Evolutionary conservation across 345 rosid species (phyloP).

Genomic region (Bruguiera parviflora): DNA sequence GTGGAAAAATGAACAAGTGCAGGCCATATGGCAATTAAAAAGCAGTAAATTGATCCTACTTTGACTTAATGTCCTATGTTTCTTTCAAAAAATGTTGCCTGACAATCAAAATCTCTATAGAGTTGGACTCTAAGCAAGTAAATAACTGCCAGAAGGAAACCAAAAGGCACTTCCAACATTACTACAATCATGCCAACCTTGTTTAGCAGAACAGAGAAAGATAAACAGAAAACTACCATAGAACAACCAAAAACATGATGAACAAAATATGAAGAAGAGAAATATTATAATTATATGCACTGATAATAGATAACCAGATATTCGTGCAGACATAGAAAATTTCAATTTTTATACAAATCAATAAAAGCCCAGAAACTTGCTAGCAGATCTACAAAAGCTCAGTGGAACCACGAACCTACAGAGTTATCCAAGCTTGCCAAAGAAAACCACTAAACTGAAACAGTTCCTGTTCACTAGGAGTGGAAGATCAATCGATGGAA

Average conservation of each 20-base stretch:
- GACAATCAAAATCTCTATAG: too few species aligned
- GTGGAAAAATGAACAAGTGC: too few species aligned
- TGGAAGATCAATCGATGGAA: conserved; percentile 42
- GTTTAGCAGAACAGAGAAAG: too few species aligned
- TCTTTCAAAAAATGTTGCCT: too few species aligned
- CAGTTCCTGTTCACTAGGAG: conserved; percentile 39
- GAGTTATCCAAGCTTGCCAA: conserved; percentile 5
- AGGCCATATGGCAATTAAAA: neutral
- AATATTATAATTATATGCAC: neutral
- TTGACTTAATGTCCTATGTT: neutral
- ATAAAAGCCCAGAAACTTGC: neutral
- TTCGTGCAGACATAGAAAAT: neutral
- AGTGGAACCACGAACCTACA: neutral
- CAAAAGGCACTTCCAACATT: too few species aligned
- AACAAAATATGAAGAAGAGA: too few species aligned
- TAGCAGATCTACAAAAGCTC: neutral
- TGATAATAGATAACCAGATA: neutral
- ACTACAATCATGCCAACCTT: too few species aligned
- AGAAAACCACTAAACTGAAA: conserved; percentile 12
- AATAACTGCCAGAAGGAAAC: too few species aligned
- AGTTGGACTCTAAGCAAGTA: too few species aligned
- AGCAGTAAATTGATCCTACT: neutral
- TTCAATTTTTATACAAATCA: neutral
- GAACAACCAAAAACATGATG: too few species aligned
- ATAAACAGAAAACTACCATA: too few species aligned